Evolutionary conservation across 208 protist species (phyloP), one percentile per base, ranked within the genome.

Genomic region (Porcisia hertigi): DNA sequence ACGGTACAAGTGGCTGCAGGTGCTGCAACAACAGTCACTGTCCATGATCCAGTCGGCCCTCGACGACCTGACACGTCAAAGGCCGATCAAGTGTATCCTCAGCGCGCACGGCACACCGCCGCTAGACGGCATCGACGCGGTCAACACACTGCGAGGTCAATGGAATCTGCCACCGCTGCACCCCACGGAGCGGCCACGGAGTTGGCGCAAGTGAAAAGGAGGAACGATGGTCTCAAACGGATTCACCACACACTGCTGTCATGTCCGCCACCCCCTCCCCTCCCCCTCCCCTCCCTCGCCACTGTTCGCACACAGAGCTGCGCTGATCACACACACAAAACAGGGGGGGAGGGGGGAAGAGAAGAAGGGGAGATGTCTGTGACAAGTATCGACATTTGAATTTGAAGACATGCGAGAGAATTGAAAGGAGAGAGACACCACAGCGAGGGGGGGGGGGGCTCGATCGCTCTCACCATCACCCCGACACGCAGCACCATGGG

Each of bases 21-120:
- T 96, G 52, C 77, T 84, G 64, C 78, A 73, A 14, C 82, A 92
- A 64, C 81, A 81, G 14, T 79, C 76, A 20, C 74, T 96, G 36
- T 47, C 77, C 36, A 60, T 64, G 71, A 20, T 94, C 43, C 88
- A 85, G 63, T 63, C 39, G 39, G 79, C 70, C 53, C 70, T 96
- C 14, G 88, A 96, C n/a, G 69, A 77, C 64, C 57, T 96, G 55
- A 94, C 92, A 1, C 81, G 75, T 47, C 88, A 41, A 1, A 80
- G 82, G 14, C 75, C 72, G 1, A 91, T 96, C 62, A 75, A 76
- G 9, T 86, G 65, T 62, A 49, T 96, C 5, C 18, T 96, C 1
- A 90, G 83, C 63, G 84, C 88, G 12, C 92, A 96, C 79, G 92
- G 92, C 25, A 94, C 92, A 1, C 87, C 92, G 57, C 92, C 92